Conservation (phyloP, 495 filamentous ascomycete species). For the Trichoderma parareesei region DNA sequence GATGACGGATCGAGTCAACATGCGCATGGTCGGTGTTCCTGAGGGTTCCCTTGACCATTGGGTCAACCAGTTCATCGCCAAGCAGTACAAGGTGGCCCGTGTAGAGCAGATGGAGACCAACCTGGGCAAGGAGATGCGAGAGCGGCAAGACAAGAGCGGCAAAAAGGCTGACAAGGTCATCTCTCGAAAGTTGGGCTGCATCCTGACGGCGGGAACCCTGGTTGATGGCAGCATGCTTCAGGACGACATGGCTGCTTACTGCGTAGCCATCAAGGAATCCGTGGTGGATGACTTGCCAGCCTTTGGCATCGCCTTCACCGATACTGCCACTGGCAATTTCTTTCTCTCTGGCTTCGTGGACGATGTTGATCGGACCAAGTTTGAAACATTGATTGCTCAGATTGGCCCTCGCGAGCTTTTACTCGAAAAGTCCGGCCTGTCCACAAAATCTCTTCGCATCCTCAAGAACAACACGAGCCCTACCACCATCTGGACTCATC, state of each 20-base stretch:
- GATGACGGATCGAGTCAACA: slow-evolving; percentile 96
- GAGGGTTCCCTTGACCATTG: slow-evolving; percentile 85
- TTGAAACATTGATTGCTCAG: slow-evolving; percentile 96
- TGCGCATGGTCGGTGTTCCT: slow-evolving; percentile 96
- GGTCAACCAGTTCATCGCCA: slow-evolving; percentile 90
- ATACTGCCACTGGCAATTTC: slow-evolving; percentile 94
- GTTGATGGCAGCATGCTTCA: slow-evolving; percentile 96
- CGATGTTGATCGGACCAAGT: slow-evolving; percentile 90
- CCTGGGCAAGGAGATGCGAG: slow-evolving; percentile 95
- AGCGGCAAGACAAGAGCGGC: slow-evolving; percentile 52
- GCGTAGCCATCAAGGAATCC: slow-evolving; percentile 90
- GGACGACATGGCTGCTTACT: slow-evolving; percentile 95
- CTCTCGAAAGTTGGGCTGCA: slow-evolving; percentile 77
- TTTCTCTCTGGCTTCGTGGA: slow-evolving; percentile 85
- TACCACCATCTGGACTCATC: slow-evolving; percentile 90
- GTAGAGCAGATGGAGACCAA: slow-evolving; percentile 96
- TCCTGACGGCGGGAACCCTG: slow-evolving; percentile 85
- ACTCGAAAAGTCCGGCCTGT: slow-evolving; percentile 80
- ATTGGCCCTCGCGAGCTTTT: slow-evolving; percentile 83
- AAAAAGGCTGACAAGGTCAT: slow-evolving; percentile 84
- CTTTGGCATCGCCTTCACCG: slow-evolving; percentile 91
- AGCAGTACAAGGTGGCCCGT: slow-evolving; percentile 91
- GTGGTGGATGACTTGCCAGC: slow-evolving; percentile 66
- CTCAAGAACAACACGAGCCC: slow-evolving; percentile 91
- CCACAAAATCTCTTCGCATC: slow-evolving; percentile 80